Conservation (phyloP, 306 rosid species). For the Cucurbita maxima region DNA sequence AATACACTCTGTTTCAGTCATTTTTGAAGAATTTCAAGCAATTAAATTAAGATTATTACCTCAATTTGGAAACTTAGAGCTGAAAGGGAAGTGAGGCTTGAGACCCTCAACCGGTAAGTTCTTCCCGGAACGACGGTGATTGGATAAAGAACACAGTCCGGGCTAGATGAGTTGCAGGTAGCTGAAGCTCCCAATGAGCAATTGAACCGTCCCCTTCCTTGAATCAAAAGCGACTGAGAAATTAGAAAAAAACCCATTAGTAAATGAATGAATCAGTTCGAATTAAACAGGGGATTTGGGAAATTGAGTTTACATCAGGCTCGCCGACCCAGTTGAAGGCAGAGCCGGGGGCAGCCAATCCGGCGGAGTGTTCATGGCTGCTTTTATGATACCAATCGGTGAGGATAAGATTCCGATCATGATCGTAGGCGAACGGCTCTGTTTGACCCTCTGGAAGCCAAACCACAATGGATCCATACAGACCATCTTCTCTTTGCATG, state of each 20-base stretch:
- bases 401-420: conserved; percentile 61
- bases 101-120: conserved; percentile 53
- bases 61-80: conserved; percentile 79
- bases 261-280: neutral
- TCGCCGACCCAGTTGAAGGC: conserved; percentile 41
- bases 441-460: conserved; percentile 34
- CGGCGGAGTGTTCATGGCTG: conserved; percentile 47
- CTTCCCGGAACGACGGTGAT: conserved; percentile 44
- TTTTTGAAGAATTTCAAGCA: neutral
- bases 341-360: conserved; percentile 35
- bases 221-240: conserved; percentile 63
- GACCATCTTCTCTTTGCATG: conserved; percentile 82
- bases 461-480: conserved; percentile 60
- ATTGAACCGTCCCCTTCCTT: conserved; percentile 73
- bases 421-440: conserved; percentile 65
- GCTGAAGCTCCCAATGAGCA: conserved; percentile 30
- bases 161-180: conserved; percentile 36
- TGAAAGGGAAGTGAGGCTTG: conserved; percentile 56
- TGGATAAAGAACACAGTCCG: conserved; percentile 50
- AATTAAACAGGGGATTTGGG: neutral
- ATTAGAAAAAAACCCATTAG: conserved; percentile 1
- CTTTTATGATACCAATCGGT: conserved; percentile 75
- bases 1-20: neutral
- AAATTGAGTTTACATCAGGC: conserved; percentile 42
- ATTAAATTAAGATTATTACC: conserved; percentile 19